phyloP scores from a whole-genome alignment of 345 rosid genomes.

The Hypericum perforatum region DNA sequence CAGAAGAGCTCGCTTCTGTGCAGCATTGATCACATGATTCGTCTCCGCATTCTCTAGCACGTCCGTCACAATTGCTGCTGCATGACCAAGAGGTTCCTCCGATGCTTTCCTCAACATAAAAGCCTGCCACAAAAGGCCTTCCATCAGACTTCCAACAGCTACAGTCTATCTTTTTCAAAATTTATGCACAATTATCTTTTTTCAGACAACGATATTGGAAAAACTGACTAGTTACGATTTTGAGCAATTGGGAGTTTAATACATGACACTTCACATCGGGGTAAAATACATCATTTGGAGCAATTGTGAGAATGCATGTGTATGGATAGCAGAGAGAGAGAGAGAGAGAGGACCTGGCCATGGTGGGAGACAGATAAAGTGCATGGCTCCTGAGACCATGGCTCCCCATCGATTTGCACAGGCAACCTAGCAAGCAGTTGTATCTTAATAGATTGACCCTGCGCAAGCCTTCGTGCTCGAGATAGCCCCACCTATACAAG shows the following conservation, averaged over 20 bases:
- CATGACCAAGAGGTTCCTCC: constrained; percentile 96
- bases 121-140: constrained; percentile 42
- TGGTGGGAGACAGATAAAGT: constrained; percentile 73
- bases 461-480: constrained; percentile 93
- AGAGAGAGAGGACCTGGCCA: constrained; percentile 61
- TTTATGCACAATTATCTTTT: background rate
- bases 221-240: too few species aligned
- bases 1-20: constrained; percentile 85
- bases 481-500: constrained; percentile 77
- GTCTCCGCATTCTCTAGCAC: constrained; percentile 91
- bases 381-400: constrained; percentile 87
- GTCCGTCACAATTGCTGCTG: constrained; percentile 83
- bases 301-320: too few species aligned
- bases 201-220: too few species aligned
- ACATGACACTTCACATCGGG: too few species aligned
- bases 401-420: constrained; percentile 95
- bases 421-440: constrained; percentile 71
- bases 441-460: constrained; percentile 80
- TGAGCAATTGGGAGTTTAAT: too few species aligned
- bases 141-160: background rate
- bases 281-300: too few species aligned
- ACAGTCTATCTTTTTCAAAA: background rate
- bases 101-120: constrained; percentile 81
- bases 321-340: background rate
- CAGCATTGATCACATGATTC: constrained; percentile 64